phyloP scores from a whole-genome alignment of 768 basidiomycete genomes.

The Leccinum longicurvipes region DNA sequence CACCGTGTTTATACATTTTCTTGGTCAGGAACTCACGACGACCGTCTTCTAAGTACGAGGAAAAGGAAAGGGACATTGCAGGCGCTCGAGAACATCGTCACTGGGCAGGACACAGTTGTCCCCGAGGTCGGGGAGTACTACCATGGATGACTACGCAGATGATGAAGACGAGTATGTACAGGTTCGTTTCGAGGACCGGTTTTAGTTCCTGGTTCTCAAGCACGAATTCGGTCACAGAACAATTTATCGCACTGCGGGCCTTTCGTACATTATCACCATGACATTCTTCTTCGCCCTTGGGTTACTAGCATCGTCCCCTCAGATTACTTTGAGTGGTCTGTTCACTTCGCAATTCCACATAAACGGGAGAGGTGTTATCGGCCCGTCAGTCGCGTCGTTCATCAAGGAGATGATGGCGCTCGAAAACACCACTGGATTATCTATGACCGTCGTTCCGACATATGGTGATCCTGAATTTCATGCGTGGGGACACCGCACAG shows the following conservation, averaged over 20 bases:
- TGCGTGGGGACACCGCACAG: conserved; percentile 35
- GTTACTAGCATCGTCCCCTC: background rate
- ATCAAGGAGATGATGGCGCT: conserved; percentile 16
- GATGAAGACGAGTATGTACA: too few species aligned
- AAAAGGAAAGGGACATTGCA: too few species aligned
- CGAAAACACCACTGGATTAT: conserved; percentile 30
- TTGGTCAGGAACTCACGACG: too few species aligned
- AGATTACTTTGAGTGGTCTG: background rate
- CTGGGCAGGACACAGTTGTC: too few species aligned
- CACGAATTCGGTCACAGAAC: background rate
- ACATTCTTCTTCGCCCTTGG: background rate
- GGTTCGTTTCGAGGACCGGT: too few species aligned
- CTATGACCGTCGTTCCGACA: conserved; percentile 26
- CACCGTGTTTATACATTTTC: too few species aligned
- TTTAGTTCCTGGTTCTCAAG: background rate
- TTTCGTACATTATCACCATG: background rate
- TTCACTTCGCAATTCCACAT: background rate
- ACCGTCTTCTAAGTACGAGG: too few species aligned
- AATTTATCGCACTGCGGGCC: background rate
- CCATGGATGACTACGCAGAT: too few species aligned
- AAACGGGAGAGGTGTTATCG: conserved; percentile 7
- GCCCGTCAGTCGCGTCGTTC: conserved; percentile 13
- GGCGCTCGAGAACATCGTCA: too few species aligned
- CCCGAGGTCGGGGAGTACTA: too few species aligned
- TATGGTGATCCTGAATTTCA: conserved; percentile 28